Base-by-base conservation (phyloP, 495 filamentous ascomycete genomes). In the Echria macrotheca region DNA sequence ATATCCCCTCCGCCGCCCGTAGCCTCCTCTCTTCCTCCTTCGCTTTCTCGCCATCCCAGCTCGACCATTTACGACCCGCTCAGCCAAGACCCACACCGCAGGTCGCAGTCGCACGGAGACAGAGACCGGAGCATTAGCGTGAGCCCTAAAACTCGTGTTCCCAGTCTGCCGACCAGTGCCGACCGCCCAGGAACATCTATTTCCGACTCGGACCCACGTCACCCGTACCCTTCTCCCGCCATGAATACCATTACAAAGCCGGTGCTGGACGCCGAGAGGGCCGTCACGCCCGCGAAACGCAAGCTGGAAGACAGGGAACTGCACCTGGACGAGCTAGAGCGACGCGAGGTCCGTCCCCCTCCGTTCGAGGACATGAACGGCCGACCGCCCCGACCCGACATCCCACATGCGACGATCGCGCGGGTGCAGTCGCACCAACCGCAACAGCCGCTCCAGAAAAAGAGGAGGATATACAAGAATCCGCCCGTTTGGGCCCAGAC, bases 81-180 rank as follows among this genome's bases (percentile, higher is more conserved):
- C 47, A 41, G 52, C 46, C 55, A 63, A 57, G 64, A 66, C 33
- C 52, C 61, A 15, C 52, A 62, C 42, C 60, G 63, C 32, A 49
- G 59, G 33, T 69, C 67, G 24, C 67, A 62, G 43, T 69, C 69
- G 42, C 67, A 72, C 49, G 68, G 71, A 54, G 76, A 79, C 50
- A 72, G 79, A 54, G 80, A 82, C 44, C 66, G 71, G 39, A 83
- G 79, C 52, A 49, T 83, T 21, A 83, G 81, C 60, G 72, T 85
- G 43, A 82, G 78, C 60, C 81, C 81, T 8, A 85, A 85, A 60
- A 84, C 81, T 45, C 69, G 71, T 47, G 60, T 79, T 15, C 72
- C 74, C 48, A 77, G 72, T 61, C 60, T 75, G 43, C 73, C 74
- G 46, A 70, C 62, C 49, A 73, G 62, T 57, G 55, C 65, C 24